Evolutionary conservation across 495 filamentous ascomycete species (phyloP).

Genomic region (Talaromyces adpressus): DNA sequence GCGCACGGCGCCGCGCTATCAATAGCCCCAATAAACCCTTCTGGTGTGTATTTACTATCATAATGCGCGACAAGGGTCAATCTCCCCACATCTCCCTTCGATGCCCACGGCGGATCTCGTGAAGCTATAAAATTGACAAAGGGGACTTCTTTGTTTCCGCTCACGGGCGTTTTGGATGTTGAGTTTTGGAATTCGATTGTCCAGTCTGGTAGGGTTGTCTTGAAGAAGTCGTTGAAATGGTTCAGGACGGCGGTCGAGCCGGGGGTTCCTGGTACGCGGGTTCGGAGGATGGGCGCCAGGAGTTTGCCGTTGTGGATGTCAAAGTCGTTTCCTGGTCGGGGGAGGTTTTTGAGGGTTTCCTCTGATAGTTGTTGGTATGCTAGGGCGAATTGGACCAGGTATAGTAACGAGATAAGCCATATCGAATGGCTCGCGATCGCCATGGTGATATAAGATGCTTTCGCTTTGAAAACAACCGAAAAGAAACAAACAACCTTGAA

Average conservation of each 20-base stretch:
- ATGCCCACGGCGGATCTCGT: slow-evolving; percentile 82
- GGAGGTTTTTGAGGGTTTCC: slow-evolving; percentile 57
- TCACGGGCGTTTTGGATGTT: slow-evolving; percentile 69
- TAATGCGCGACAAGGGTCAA: slow-evolving; percentile 92
- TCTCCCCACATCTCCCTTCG: slow-evolving; percentile 64
- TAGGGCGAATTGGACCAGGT: slow-evolving; percentile 20
- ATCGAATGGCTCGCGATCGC: not conserved
- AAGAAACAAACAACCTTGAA: not conserved
- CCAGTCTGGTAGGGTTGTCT: slow-evolving; percentile 67
- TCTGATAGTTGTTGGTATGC: slow-evolving; percentile 74
- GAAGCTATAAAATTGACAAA: slow-evolving; percentile 82
- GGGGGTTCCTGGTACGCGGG: slow-evolving; percentile 80
- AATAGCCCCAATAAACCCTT: slow-evolving; percentile 88
- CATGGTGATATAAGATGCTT: not conserved
- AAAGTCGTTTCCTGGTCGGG: slow-evolving; percentile 68
- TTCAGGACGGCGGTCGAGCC: slow-evolving; percentile 67
- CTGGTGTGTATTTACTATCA: slow-evolving; percentile 73
- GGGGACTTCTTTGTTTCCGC: slow-evolving; percentile 59
- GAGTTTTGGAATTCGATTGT: slow-evolving; percentile 78
- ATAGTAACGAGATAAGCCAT: slow-evolving; percentile 13
- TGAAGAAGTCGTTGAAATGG: slow-evolving; percentile 81
- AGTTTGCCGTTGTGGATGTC: slow-evolving; percentile 67
- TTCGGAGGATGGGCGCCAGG: slow-evolving; percentile 82
- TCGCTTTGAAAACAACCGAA: not conserved
- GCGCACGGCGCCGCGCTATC: slow-evolving; percentile 93